A percentile compares a stretch with the other conserved stretches of the same genome.
These are phyloP conservation scores for Aureobasidium vineae DNA, from an alignment of 2,329 filamentous ascomycete species.

Conservation along the genomic window DNA sequence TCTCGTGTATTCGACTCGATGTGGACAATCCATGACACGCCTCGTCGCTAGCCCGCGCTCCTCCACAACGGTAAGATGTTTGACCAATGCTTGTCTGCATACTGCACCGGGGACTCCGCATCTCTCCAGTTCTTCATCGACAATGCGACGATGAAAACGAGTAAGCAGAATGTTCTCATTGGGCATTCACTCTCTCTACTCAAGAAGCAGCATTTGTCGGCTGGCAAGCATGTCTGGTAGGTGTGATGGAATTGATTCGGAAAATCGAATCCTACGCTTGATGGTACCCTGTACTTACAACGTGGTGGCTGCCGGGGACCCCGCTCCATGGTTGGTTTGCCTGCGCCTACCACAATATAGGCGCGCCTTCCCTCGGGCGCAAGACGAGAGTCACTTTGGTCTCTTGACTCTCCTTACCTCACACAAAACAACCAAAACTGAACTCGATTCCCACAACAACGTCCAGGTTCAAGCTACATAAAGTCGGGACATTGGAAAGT, in stretches of 20 bases:
- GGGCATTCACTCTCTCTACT: not conserved
- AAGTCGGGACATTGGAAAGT: too few species aligned
- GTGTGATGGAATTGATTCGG: not conserved
- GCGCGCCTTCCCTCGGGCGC: constrained; percentile 1
- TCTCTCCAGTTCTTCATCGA: not conserved
- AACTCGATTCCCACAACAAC: not conserved
- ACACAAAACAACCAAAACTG: not conserved
- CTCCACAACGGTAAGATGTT: constrained; percentile 1
- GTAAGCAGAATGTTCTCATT: not conserved
- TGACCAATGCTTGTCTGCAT: constrained; percentile 1
- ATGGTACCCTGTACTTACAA: not conserved
- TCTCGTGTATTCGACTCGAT: not conserved
- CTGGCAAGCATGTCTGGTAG: not conserved
- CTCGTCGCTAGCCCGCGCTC: not conserved
- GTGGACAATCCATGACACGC: not conserved
- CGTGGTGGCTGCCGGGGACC: constrained; percentile 6
- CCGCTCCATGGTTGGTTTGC: not conserved
- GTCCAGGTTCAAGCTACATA: not conserved
- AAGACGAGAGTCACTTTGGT: not conserved
- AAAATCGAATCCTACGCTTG: not conserved
- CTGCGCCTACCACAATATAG: constrained; percentile 11
- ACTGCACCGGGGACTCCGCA: not conserved
- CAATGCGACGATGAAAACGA: not conserved
- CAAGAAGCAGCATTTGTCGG: not conserved
- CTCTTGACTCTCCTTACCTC: not conserved